These are phyloP conservation scores for Pseudopediastrum boryanum DNA, from an alignment of 139 green algal genomes.

Conservation along the genomic window DNA sequence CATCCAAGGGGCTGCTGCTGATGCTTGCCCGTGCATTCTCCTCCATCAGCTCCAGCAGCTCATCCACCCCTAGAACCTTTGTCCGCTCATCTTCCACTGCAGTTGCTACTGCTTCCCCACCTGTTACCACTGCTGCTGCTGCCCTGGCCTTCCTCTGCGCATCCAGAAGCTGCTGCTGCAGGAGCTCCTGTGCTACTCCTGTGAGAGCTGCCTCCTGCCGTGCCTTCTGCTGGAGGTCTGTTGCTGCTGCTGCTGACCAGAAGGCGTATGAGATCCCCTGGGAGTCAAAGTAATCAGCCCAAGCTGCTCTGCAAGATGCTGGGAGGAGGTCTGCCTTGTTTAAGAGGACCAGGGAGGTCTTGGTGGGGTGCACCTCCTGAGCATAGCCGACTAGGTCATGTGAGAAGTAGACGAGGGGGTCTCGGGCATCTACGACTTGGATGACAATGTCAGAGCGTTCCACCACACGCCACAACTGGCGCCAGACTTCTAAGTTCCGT, in stretches of 20 bases:
- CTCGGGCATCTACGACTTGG: conserved; percentile 94
- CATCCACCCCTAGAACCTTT: conserved; percentile 51
- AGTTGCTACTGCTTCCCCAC: too few species aligned
- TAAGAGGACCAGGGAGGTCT: conserved; percentile 88
- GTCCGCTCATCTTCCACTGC: conserved; percentile 15
- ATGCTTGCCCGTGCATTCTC: conserved; percentile 2
- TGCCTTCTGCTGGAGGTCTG: conserved; percentile 51
- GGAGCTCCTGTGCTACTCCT: conserved; percentile 48
- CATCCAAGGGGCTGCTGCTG: conserved; percentile 20
- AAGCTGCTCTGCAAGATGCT: conserved; percentile 59
- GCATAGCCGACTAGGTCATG: conserved; percentile 85
- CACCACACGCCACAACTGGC: conserved; percentile 98
- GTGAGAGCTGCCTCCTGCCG: conserved; percentile 52
- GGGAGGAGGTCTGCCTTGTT: conserved; percentile 99
- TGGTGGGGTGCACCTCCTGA: conserved; percentile 66
- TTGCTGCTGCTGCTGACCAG: conserved; percentile 77
- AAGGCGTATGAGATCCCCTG: conserved; percentile 77
- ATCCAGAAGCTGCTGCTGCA: conserved; percentile 26
- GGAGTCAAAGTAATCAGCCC: conserved; percentile 89
- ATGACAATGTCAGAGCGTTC: conserved; percentile 94
- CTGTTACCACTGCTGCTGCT: conserved; percentile 7
- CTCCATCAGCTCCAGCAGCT: conserved; percentile 60
- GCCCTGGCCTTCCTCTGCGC: neutral
- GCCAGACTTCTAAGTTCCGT: conserved; percentile 99
- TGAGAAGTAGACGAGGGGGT: conserved; percentile 94